Percentiles rank a stretch among this genome's conserved stretches.
These are phyloP conservation scores for Cladophialophora immunda DNA, from an alignment of 2,329 filamentous ascomycete genomes.

Conservation along the genomic window DNA sequence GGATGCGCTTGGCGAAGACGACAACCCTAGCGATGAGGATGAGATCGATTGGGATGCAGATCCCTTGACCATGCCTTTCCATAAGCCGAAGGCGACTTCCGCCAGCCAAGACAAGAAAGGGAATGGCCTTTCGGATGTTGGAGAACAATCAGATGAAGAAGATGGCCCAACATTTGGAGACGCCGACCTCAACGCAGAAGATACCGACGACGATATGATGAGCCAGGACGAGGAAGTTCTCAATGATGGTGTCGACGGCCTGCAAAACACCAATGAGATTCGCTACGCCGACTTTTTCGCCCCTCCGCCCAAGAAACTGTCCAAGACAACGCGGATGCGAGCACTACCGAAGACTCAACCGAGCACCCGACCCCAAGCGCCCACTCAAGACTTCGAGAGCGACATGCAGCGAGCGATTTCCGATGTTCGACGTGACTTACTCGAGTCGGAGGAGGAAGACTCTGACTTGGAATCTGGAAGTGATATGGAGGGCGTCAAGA, in stretches of 20 bases:
- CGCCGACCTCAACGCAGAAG: slow-evolving; percentile 74
- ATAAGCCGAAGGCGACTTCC: slow-evolving; percentile 42
- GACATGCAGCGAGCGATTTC: slow-evolving; percentile 85
- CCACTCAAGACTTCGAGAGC: slow-evolving; percentile 60
- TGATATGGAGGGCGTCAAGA: slow-evolving; percentile 32
- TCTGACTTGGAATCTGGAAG: slow-evolving; percentile 67
- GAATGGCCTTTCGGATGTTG: slow-evolving; percentile 46
- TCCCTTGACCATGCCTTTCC: slow-evolving; percentile 61
- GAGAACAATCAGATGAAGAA: slow-evolving; percentile 72
- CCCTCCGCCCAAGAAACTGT: slow-evolving; percentile 77
- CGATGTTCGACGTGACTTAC: slow-evolving; percentile 87
- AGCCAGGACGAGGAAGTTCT: slow-evolving; percentile 62
- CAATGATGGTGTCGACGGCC: slow-evolving; percentile 64
- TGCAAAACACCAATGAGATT: slow-evolving; percentile 83
- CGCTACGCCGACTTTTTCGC: slow-evolving; percentile 95
- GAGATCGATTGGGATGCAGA: slow-evolving; percentile 88
- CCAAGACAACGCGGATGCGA: slow-evolving; percentile 63
- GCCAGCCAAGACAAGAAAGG: slow-evolving; percentile 30
- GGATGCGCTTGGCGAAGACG: slow-evolving; percentile 77
- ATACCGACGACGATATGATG: slow-evolving; percentile 68
- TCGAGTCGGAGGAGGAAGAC: slow-evolving; percentile 74
- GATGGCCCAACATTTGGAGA: slow-evolving; percentile 85
- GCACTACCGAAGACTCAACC: slow-evolving; percentile 64
- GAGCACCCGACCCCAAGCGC: slow-evolving; percentile 53
- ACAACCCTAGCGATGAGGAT: slow-evolving; percentile 83